Evolutionary conservation across 257 asterid species (phyloP), one percentile per base, ranked within the genome.

Genomic region (Marsdenia floribunda): DNA sequence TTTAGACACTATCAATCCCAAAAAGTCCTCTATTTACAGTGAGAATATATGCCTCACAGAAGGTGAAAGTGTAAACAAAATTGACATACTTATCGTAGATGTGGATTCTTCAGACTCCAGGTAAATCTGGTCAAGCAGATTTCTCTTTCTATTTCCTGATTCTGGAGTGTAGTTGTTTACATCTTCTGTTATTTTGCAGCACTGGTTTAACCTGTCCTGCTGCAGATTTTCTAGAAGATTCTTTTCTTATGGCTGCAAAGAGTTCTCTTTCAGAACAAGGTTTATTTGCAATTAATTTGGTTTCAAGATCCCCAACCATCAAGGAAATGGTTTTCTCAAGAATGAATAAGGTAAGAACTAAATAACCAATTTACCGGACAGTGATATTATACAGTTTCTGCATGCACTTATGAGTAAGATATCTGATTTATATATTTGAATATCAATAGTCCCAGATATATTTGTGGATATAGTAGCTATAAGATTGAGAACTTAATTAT

Each of bases 181-280:
- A 33, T 72, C 68, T 38, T 59, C 66, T 68, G 59, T 70, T 24
- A 26, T 74, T 75, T 60, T 78, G 83, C 94, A 95, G 99, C 82
- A 84, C 92, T 64, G 98, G 98, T 76, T 81, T 95, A 83, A 86
- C 94, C 61, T 95, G 97, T 61, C 99, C 99, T 15, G 96, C 95
- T 14, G 80, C 84, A 59, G 92, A 83, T 52, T 95, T 95, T 68
- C 84, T 95, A 3, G 97, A 90, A 69, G 98, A 90, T 74, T 83
- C 97, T 55, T 95, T 92, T 78, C 90, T 95, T 72, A 15, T 54
- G 75, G 75, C 83, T 5, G 96, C 83, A 3, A 89, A 87, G 83
- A 75, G 71, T 72, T 82, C 94, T 49, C 98, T 95, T 73, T 85
- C 98, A 0, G 90, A 89, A 84, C 84, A 84, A 77, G 99, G 99